These are phyloP conservation scores for Boletellus ananiceps DNA, from an alignment of 768 basidiomycete species.

Conservation along the genomic window DNA sequence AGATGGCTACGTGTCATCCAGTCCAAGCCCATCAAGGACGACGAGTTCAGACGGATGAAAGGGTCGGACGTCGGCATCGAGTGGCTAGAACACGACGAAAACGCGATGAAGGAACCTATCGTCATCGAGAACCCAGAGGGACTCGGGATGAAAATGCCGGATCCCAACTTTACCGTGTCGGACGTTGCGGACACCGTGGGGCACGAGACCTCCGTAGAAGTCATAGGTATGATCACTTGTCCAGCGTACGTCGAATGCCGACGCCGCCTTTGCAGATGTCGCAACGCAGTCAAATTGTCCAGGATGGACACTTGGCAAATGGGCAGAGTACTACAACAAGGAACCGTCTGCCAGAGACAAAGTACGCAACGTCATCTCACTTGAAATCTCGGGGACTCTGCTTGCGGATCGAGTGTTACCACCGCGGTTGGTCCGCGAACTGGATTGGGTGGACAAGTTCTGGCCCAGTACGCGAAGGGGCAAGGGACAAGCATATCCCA, in stretches of 20 bases:
- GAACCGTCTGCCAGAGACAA: constrained; percentile 72
- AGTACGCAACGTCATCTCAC: constrained; percentile 90
- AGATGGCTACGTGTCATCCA: constrained; percentile 70
- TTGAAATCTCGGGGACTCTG: constrained; percentile 86
- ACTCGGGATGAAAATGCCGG: constrained; percentile 89
- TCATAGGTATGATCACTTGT: constrained; percentile 63
- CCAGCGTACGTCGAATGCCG: constrained; percentile 1
- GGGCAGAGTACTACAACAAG: constrained; percentile 82
- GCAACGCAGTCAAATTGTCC: constrained; percentile 80
- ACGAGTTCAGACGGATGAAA: constrained; percentile 63
- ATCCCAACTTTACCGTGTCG: constrained; percentile 61
- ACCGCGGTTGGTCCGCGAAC: constrained; percentile 76
- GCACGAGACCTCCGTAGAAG: constrained; percentile 75
- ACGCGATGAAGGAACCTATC: constrained; percentile 78
- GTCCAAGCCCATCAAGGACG: constrained; percentile 56
- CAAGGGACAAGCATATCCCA: constrained; percentile 74
- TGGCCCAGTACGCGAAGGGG: constrained; percentile 83
- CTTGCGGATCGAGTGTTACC: constrained; percentile 77
- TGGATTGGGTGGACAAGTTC: constrained; percentile 96
- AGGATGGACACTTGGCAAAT: constrained; percentile 87
- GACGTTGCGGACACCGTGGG: constrained; percentile 82
- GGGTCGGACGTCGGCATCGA: constrained; percentile 62
- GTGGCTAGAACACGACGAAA: constrained; percentile 71
- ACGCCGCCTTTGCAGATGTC: constrained; percentile 53
- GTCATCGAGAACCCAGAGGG: constrained; percentile 75